Percentiles rank a stretch among this genome's conserved stretches.
These are phyloP conservation scores for Candida chauliodis DNA, from an alignment of 805 yeast genomes.

Conservation along the genomic window DNA sequence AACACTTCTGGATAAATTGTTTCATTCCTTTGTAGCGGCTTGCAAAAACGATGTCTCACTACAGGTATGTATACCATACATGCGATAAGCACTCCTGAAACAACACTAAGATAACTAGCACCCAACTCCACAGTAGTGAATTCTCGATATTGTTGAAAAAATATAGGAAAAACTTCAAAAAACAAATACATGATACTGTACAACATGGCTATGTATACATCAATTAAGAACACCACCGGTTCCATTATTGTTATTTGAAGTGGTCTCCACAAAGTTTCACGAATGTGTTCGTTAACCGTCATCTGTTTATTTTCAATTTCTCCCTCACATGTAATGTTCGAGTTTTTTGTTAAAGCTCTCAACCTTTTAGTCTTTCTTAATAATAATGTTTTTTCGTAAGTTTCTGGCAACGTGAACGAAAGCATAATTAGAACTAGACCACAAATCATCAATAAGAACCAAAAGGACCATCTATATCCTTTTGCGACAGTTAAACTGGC, in stretches of 20 bases:
- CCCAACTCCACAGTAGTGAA: slow-evolving; percentile 51
- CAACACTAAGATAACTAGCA: slow-evolving; percentile 41
- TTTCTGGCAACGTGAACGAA: slow-evolving; percentile 45
- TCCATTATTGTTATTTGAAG: slow-evolving; percentile 45
- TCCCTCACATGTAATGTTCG: slow-evolving; percentile 37
- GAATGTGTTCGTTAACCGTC: slow-evolving; percentile 16
- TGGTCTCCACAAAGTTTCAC: slow-evolving; percentile 45
- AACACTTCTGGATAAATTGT: slow-evolving; percentile 34
- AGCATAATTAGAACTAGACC: slow-evolving; percentile 19
- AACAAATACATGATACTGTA: slow-evolving; percentile 53
- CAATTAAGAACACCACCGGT: slow-evolving; percentile 52
- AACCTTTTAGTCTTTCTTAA: slow-evolving; percentile 46
- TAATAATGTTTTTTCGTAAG: slow-evolving; percentile 43
- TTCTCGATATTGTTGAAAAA: slow-evolving; percentile 39
- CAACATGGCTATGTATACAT: slow-evolving; percentile 47
- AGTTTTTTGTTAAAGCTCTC: slow-evolving; percentile 47
- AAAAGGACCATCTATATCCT: slow-evolving; percentile 44
- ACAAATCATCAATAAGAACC: slow-evolving; percentile 40
- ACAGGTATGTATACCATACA: slow-evolving; percentile 24
- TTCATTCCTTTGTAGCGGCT: slow-evolving; percentile 16
- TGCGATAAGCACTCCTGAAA: slow-evolving; percentile 50
- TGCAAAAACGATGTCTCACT: slow-evolving; percentile 21
- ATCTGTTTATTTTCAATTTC: slow-evolving; percentile 27
- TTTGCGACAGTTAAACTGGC: slow-evolving; percentile 38
- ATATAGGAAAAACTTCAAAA: slow-evolving; percentile 62